These are phyloP conservation scores for Nitzschia palea DNA, from an alignment of 108 stramenopile genomes.

Conservation along the genomic window DNA sequence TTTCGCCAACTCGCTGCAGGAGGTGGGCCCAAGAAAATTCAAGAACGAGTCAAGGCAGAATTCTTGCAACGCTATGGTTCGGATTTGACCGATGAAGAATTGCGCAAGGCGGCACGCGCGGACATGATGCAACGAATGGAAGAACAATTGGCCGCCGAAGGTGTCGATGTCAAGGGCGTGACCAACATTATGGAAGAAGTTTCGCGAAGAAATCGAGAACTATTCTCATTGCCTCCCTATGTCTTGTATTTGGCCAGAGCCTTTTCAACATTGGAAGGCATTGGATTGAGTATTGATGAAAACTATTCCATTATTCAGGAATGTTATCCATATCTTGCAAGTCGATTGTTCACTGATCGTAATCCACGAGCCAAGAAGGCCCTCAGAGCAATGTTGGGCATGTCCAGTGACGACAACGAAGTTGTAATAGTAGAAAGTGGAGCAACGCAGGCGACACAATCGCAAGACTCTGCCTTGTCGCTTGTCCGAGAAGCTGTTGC, in stretches of 20 bases:
- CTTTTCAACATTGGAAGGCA: constrained; percentile 86
- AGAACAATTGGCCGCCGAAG: constrained; percentile 64
- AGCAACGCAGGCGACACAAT: background rate
- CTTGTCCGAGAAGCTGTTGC: constrained; percentile 14
- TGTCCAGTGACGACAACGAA: constrained; percentile 42
- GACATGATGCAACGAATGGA: constrained; percentile 80
- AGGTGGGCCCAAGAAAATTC: constrained; percentile 79
- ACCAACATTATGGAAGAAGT: constrained; percentile 83
- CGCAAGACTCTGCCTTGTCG: constrained; percentile 21
- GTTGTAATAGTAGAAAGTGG: constrained; percentile 45
- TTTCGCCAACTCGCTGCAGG: constrained; percentile 70
- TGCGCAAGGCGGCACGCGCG: constrained; percentile 53
- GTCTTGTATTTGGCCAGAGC: constrained; percentile 83
- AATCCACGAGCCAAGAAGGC: constrained; percentile 80
- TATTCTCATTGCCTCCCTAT: constrained; percentile 76
- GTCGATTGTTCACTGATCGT: constrained; percentile 84
- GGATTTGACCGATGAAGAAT: constrained; percentile 56
- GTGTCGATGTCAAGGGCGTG: constrained; percentile 78
- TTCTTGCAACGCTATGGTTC: constrained; percentile 71
- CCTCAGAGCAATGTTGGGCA: constrained; percentile 77
- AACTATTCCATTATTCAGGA: constrained; percentile 88
- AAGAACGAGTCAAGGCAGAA: constrained; percentile 75
- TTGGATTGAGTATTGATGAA: constrained; percentile 82
- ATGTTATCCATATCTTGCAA: constrained; percentile 86
- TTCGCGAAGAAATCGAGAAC: constrained; percentile 71